Conservation (phyloP, 306 rosid genomes). For the Sindora glabra region DNA sequence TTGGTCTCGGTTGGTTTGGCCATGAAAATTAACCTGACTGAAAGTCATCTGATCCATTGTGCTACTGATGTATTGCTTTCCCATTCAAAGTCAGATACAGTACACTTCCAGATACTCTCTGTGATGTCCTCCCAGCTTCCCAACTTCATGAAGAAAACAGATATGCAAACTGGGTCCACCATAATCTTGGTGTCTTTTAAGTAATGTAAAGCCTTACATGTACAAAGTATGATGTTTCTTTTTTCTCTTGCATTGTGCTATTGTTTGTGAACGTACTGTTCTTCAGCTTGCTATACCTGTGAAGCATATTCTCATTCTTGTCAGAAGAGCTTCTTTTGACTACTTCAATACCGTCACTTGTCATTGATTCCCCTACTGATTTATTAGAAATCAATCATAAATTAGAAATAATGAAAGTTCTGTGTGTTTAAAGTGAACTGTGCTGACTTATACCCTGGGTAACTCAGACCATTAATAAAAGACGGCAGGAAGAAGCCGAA, state of each 20-base stretch:
- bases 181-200: background rate
- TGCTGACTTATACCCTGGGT: background rate
- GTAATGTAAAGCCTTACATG: background rate
- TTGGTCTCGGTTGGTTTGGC: background rate
- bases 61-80: constrained; percentile 3
- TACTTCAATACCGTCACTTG: background rate
- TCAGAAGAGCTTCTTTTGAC: background rate
- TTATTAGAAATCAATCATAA: background rate
- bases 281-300: background rate
- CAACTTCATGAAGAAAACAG: background rate
- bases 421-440: background rate
- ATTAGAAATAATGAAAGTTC: background rate
- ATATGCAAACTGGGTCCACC: background rate
- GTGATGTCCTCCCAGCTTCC: background rate
- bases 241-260: background rate
- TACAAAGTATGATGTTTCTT: background rate
- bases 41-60: background rate
- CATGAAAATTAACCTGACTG: background rate
- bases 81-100: background rate
- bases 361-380: background rate
- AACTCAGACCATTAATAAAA: background rate
- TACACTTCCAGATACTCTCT: background rate
- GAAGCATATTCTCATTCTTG: background rate
- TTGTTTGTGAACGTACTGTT: background rate
- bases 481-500: background rate